These are phyloP conservation scores for Mycena indigotica DNA, from an alignment of 768 basidiomycete genomes.

Conservation along the genomic window DNA sequence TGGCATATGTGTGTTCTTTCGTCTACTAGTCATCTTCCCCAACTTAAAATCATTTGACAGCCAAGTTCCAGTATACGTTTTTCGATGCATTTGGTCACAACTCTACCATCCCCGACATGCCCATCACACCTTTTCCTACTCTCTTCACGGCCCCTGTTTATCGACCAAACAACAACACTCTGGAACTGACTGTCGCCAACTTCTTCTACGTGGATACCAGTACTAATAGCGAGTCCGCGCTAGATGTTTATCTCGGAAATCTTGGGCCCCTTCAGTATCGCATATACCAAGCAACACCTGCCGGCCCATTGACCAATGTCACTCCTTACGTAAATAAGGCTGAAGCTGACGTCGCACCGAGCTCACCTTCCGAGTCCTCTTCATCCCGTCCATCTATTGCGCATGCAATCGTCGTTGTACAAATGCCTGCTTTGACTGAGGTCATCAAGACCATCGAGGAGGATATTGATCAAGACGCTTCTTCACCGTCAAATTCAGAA, in stretches of 20 bases:
- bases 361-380: slow-evolving; percentile 31
- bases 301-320: slow-evolving; percentile 67
- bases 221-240: slow-evolving; percentile 62
- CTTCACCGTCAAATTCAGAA: slow-evolving; percentile 35
- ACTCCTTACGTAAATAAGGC: slow-evolving; percentile 52
- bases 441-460: slow-evolving; percentile 81
- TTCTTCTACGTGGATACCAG: slow-evolving; percentile 82
- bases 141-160: slow-evolving; percentile 80
- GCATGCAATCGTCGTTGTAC: slow-evolving; percentile 83
- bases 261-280: slow-evolving; percentile 83
- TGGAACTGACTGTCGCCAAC: slow-evolving; percentile 85
- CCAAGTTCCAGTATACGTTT: slow-evolving; percentile 93
- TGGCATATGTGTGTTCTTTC: slow-evolving; percentile 75
- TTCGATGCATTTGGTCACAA: slow-evolving; percentile 87
- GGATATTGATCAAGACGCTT: slow-evolving; percentile 33
- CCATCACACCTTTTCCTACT: slow-evolving; percentile 90
- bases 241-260: slow-evolving; percentile 88
- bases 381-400: slow-evolving; percentile 43
- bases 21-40: slow-evolving; percentile 21
- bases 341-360: slow-evolving; percentile 26
- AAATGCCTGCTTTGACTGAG: slow-evolving; percentile 76
- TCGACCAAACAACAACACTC: slow-evolving; percentile 66
- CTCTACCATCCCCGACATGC: slow-evolving; percentile 70
- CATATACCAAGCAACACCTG: slow-evolving; percentile 71
- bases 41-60: no score